Evolutionary conservation across 148 eudicot species (phyloP).

Genomic region (Linanthus parryae): DNA sequence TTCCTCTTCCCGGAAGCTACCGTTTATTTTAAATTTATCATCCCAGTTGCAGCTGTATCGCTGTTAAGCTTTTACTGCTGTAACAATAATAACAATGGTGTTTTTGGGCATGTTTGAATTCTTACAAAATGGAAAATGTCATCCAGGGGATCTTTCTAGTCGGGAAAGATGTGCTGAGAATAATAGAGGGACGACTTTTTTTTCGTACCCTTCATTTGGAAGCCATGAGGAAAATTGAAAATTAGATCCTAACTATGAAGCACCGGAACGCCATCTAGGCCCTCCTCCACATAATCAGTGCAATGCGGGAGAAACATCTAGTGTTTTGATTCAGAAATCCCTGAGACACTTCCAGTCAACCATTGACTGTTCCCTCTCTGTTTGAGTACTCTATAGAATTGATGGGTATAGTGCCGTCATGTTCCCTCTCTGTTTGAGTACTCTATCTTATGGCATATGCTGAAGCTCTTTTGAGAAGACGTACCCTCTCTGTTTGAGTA

Average conservation of each 20-base stretch:
- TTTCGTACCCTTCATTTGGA: neutral
- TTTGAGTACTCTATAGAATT: slow-evolving; percentile 41
- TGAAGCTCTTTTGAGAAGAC: slow-evolving; percentile 43
- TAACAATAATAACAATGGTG: no score
- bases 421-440: no score
- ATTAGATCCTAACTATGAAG: no score
- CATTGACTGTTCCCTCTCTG: slow-evolving; percentile 36
- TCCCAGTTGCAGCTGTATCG: slow-evolving; percentile 84
- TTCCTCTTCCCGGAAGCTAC: slow-evolving; percentile 67
- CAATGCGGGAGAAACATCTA: no score
- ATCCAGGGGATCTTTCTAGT: slow-evolving; percentile 62
- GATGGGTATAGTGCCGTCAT: slow-evolving; percentile 22
- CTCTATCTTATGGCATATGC: no score
- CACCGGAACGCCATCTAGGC: no score
- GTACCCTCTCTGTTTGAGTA: slow-evolving; percentile 35
- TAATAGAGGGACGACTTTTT: slow-evolving; percentile 50
- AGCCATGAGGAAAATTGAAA: no score
- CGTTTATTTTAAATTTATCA: slow-evolving; percentile 45
- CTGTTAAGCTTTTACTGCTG: slow-evolving; percentile 49
- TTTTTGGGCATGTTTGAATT: slow-evolving; percentile 2
- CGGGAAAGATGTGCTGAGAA: slow-evolving; percentile 62
- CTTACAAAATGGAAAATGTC: slow-evolving; percentile 12
- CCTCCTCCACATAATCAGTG: no score
- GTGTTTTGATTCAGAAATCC: slow-evolving; percentile 25
- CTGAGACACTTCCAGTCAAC: slow-evolving; percentile 27